phyloP scores from a whole-genome alignment of 2,329 filamentous ascomycete species.

The Nemania abortiva region DNA sequence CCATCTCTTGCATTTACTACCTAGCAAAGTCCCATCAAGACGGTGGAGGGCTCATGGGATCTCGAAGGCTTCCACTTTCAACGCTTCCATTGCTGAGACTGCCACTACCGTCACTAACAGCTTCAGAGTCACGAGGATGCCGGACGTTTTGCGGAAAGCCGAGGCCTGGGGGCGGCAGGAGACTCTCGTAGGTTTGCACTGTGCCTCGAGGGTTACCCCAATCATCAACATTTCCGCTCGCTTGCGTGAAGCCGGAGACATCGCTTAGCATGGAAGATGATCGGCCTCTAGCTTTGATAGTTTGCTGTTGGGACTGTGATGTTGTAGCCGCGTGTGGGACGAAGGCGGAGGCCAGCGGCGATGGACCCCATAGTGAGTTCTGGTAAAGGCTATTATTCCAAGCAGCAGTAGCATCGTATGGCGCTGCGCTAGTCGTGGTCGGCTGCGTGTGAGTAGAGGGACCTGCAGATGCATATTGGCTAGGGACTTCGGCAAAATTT shows the following conservation, averaged over 20 bases:
- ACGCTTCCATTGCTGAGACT: constrained; percentile 58
- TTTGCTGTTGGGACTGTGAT: constrained; percentile 48
- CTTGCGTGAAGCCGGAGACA: constrained; percentile 75
- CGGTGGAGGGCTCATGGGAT: constrained; percentile 63
- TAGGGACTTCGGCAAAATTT: constrained; percentile 42
- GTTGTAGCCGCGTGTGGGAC: constrained; percentile 51
- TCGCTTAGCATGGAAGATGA: constrained; percentile 77
- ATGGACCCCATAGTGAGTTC: constrained; percentile 50
- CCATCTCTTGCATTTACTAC: not conserved
- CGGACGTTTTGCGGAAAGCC: constrained; percentile 47
- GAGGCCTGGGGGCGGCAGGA: constrained; percentile 47
- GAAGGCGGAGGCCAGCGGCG: constrained; percentile 56
- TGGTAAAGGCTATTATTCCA: constrained; percentile 53
- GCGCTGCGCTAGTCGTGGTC: constrained; percentile 34
- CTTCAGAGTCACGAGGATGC: constrained; percentile 46
- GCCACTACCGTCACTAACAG: constrained; percentile 55
- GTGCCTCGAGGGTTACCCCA: constrained; percentile 41
- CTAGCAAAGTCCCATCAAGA: constrained; percentile 24
- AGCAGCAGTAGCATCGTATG: constrained; percentile 49
- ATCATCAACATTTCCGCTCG: constrained; percentile 65
- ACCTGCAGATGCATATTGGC: constrained; percentile 42
- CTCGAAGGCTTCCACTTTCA: constrained; percentile 61
- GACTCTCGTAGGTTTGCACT: constrained; percentile 33
- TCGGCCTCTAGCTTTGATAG: constrained; percentile 64
- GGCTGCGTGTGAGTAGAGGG: constrained; percentile 41